These are phyloP conservation scores for Lactarius trivialis DNA, from an alignment of 768 basidiomycete species.

Conservation along the genomic window DNA sequence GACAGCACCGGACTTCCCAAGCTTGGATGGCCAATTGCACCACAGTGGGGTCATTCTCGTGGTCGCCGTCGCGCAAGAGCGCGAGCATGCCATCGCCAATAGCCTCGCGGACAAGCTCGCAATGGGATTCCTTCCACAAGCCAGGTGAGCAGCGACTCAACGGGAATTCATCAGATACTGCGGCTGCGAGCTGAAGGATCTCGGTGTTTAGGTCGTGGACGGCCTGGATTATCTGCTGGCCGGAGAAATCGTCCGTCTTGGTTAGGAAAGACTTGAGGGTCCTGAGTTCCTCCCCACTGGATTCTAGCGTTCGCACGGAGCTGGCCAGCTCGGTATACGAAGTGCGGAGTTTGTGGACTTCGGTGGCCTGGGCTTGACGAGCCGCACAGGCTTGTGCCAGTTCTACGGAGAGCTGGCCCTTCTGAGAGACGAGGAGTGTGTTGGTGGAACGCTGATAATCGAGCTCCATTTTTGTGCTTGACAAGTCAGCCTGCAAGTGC, in stretches of 20 bases:
- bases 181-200: conserved; percentile 33
- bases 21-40: conserved; percentile 35
- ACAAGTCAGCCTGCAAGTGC: conserved; percentile 21
- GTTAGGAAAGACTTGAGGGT: conserved; percentile 32
- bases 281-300: conserved; percentile 28
- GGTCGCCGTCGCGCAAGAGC: conserved; percentile 27
- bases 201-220: conserved; percentile 32
- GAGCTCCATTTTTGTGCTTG: conserved; percentile 21
- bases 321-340: conserved; percentile 25
- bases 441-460: conserved; percentile 21
- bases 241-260: conserved; percentile 33
- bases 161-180: conserved; percentile 29
- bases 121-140: conserved; percentile 25
- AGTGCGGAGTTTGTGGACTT: conserved; percentile 24
- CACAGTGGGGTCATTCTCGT: conserved; percentile 31
- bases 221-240: conserved; percentile 32
- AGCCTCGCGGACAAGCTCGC: conserved; percentile 28
- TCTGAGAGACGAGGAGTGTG: conserved; percentile 21
- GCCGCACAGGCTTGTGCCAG: conserved; percentile 13
- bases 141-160: conserved; percentile 25
- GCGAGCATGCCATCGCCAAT: conserved; percentile 29
- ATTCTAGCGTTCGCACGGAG: conserved; percentile 25
- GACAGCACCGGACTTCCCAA: conserved; percentile 33
- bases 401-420: conserved; percentile 20
- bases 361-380: conserved; percentile 11